A percentile compares a stretch with the other conserved stretches of the same genome.
Conservation (phyloP, 2,329 filamentous ascomycete genomes). For the Westerdykella ornata region DNA sequence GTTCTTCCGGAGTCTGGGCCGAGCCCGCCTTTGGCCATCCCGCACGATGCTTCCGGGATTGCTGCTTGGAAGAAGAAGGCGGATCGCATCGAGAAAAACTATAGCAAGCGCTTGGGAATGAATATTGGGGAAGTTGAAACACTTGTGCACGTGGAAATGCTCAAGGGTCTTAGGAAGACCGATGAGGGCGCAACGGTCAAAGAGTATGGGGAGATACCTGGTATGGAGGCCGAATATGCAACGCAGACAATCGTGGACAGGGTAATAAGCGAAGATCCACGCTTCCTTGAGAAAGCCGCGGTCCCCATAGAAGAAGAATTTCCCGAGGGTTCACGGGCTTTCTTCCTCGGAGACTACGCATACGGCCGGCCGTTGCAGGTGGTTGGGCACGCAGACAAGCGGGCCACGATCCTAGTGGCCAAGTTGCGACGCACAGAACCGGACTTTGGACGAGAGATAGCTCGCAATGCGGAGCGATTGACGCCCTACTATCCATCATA, state of each 20-base stretch:
- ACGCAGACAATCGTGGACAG: conserved; percentile 84
- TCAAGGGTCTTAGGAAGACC: conserved; percentile 84
- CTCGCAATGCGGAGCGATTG: conserved; percentile 59
- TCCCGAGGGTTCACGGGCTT: conserved; percentile 71
- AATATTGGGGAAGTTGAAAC: conserved; percentile 82
- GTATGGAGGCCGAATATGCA: conserved; percentile 84
- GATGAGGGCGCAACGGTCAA: conserved; percentile 88
- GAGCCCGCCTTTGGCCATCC: conserved; percentile 52
- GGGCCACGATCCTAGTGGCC: conserved; percentile 72
- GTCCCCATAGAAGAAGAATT: conserved; percentile 88
- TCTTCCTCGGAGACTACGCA: conserved; percentile 89
- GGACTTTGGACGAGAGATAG: conserved; percentile 73
- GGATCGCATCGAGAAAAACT: conserved; percentile 72
- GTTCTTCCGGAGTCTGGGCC: conserved; percentile 59
- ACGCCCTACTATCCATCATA: conserved; percentile 81
- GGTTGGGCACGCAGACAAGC: conserved; percentile 63
- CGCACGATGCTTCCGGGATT: conserved; percentile 70
- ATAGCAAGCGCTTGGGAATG: conserved; percentile 86
- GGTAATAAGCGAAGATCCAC: conserved; percentile 82
- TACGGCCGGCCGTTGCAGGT: conserved; percentile 89
- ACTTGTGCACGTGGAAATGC: conserved; percentile 84
- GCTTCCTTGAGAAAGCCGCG: conserved; percentile 87
- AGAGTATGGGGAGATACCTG: conserved; percentile 80
- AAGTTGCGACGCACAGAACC: conserved; percentile 64
- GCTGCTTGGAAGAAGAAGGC: conserved; percentile 80